Evolutionary conservation across 352 stramenopile genomes (phyloP), one percentile per base, ranked within the genome.

Genomic region (Salisapilia sapeloensis): DNA sequence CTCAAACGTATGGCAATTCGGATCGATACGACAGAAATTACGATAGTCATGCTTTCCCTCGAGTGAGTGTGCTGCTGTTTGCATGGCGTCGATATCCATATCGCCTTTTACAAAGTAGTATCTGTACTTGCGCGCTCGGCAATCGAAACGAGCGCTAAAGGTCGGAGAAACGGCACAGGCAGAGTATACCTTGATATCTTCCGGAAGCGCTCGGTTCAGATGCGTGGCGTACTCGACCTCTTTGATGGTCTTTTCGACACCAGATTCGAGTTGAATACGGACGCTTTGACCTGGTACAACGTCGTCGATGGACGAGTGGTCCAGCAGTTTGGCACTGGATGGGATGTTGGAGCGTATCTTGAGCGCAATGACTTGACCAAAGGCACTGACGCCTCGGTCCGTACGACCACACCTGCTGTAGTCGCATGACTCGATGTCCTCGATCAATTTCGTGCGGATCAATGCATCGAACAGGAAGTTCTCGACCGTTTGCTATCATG

Each of bases 21-120:
- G 72, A 60, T 99, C 93, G 56, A 99, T 98, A 47, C 97, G 97
- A 50, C 93, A 98, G 41, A 99, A 96, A 50, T 99, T 99, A 33
- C 96, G 83, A 57, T 96, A 99, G 58, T 99, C 96, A 52, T 98
- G 92, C 31, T 80, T 65, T 7, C 96, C 96, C 3, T 97, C 64
- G 33, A 99, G 75, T 19, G 62, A 50, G 16, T 74, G 31, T 4
- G 94, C 74, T 3, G 76, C 93, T 6, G 40, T n/a, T 4, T 61
- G 54, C 87, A 99, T 99, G 4, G 49, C 51, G 4, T 60, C 56
- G 18, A 90, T 59, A 44, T 84, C 58, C 31, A 84, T 40, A 20
- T 76, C 45, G 13, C 71, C 69, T 18, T 46, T 48, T 31, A 84
- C 38, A 53, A 99, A 98, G 43, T 97, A 98, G 52, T 99, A 99